phyloP scores from a whole-genome alignment of 2,329 filamentous ascomycete species.

The Fusarium piperis region DNA sequence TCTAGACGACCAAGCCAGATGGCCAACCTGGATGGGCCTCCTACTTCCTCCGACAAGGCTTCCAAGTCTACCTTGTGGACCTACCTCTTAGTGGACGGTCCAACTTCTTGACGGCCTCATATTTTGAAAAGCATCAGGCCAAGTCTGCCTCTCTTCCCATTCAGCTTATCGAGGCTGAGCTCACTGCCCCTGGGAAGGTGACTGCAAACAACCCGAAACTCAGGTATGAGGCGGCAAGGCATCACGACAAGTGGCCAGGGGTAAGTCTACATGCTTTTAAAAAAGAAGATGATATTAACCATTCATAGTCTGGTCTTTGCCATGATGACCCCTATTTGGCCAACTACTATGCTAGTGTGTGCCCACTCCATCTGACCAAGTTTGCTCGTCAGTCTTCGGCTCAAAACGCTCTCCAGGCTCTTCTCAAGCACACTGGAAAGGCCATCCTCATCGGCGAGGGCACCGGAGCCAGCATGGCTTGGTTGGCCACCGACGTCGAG shows the following conservation, averaged over 20 bases:
- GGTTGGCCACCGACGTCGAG: slow-evolving; percentile 58
- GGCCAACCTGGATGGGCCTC: slow-evolving; percentile 56
- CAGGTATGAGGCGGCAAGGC: slow-evolving; percentile 37
- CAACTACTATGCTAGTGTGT: slow-evolving; percentile 56
- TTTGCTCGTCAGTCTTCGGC: slow-evolving; percentile 45
- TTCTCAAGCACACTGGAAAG: slow-evolving; percentile 55
- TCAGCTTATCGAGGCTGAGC: slow-evolving; percentile 40
- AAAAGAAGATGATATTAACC: not conserved
- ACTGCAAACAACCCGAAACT: not conserved
- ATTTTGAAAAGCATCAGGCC: slow-evolving; percentile 32
- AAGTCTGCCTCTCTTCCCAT: slow-evolving; percentile 29
- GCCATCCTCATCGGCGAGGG: slow-evolving; percentile 61
- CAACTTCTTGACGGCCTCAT: slow-evolving; percentile 30
- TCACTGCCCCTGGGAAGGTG: slow-evolving; percentile 45
- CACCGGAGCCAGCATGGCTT: slow-evolving; percentile 57
- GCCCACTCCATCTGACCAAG: slow-evolving; percentile 46
- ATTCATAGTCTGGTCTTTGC: slow-evolving; percentile 44
- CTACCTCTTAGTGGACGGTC: slow-evolving; percentile 53
- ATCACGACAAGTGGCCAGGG: slow-evolving; percentile 54
- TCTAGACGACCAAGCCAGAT: slow-evolving; percentile 59
- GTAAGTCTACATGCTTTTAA: slow-evolving; percentile 21
- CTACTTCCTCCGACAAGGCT: slow-evolving; percentile 54
- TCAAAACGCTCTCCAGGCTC: slow-evolving; percentile 50
- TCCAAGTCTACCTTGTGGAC: slow-evolving; percentile 56
- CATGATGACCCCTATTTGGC: slow-evolving; percentile 59